Evolutionary conservation across 306 rosid genomes (phyloP), one percentile per base, ranked within the genome.

Genomic region (Urtica urens): DNA sequence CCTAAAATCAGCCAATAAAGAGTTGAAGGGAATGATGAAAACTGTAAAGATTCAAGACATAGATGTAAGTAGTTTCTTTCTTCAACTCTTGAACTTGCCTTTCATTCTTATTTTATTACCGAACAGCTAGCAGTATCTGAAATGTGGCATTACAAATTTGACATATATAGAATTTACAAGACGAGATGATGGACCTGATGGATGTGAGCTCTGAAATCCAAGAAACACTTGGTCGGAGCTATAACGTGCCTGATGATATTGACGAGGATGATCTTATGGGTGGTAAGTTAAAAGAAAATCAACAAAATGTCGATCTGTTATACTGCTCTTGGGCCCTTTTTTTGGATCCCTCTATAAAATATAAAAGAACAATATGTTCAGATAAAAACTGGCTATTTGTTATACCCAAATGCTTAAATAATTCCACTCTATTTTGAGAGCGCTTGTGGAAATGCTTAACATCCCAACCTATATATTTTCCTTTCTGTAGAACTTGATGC

Each of bases 131-230:
- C 51, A 39, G 49, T 28, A 22, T 53, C 10, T 19, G 58, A 48
- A 28, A 63, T 63, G 22, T 49, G 54, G 44, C 42, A 59, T 15
- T 42, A 41, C 26, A 44, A 49, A 21, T 22, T 50, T 15, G 30
- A 25, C 28, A 24, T 46, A 24, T 73, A 50, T 72, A 92, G 99
- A 85, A 73, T 66, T 71, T 92, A 76, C 96, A 85, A 82, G 99
- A 85, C 68, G 96, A 85, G 75, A 81, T 92, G 96, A 77, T 77
- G 93, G 96, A 92, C 75, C 80, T 92, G 61, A 92, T 92, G 99
- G 96, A 92, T 64, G 99, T 85, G 18, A 92, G 94, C 62, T 72
- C 69, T 40, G 94, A 85, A 76, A 82, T 92, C 37, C 99, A 82
- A 82, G 96, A 92, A 67, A 75, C 86, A 27, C 75, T 85, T 54